A percentile compares a stretch with the other conserved stretches of the same genome.
phyloP scores from a whole-genome alignment of 495 filamentous ascomycete genomes.

The Lepidopterella palustris region DNA sequence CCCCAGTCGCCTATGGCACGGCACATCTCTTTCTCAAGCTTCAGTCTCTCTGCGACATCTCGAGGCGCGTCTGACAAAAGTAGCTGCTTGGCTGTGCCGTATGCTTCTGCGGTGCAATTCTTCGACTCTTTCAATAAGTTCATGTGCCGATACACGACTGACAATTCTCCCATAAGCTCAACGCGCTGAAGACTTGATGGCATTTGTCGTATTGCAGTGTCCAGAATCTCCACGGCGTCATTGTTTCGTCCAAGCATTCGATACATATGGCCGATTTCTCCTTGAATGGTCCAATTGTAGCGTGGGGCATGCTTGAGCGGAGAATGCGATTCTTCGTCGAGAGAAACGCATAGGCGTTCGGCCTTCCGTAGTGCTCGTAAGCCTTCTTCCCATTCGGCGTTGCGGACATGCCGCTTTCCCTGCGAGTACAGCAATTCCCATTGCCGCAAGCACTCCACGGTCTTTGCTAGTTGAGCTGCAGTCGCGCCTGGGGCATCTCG shows the following conservation, averaged over 20 bases:
- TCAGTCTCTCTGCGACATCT: not conserved
- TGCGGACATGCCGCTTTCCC: not conserved
- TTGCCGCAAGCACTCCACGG: not conserved
- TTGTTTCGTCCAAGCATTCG: not conserved
- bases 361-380: not conserved
- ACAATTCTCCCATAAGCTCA: constrained; percentile 29
- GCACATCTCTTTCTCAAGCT: constrained; percentile 19
- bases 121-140: constrained; percentile 24
- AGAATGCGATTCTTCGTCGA: not conserved
- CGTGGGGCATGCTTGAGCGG: no score
- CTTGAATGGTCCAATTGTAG: not conserved
- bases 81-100: constrained; percentile 24
- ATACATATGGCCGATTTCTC: not conserved
- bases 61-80: not conserved
- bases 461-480: not conserved
- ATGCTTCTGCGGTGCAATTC: constrained; percentile 25
- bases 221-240: not conserved
- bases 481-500: not conserved
- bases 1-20: constrained; percentile 37
- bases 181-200: constrained; percentile 1
- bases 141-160: constrained; percentile 32
- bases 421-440: not conserved
- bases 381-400: not conserved
- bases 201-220: not conserved
- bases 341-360: not conserved